These are phyloP conservation scores for Geosmithia putterillii DNA, from an alignment of 2,329 filamentous ascomycete genomes.

Conservation along the genomic window DNA sequence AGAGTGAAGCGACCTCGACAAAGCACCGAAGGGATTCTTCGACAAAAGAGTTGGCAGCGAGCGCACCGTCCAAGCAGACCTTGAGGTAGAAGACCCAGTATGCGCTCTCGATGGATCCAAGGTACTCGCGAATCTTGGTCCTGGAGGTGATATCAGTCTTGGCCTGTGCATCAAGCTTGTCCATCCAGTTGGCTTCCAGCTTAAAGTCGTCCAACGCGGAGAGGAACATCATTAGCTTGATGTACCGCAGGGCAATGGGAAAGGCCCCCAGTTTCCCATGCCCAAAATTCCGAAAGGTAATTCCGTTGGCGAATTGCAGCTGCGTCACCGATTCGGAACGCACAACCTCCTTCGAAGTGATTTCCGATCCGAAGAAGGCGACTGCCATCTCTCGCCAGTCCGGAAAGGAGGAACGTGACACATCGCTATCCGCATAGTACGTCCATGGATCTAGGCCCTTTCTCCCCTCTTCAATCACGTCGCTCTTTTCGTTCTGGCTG, in stretches of 20 bases:
- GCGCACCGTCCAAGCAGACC: constrained; percentile 45
- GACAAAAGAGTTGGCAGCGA: constrained; percentile 26
- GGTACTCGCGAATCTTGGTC: constrained; percentile 41
- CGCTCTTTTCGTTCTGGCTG: constrained; percentile 55
- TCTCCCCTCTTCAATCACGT: constrained; percentile 79
- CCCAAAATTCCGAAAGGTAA: constrained; percentile 31
- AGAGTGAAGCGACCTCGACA: constrained; percentile 37
- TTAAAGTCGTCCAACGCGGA: constrained; percentile 35
- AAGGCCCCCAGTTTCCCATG: constrained; percentile 43
- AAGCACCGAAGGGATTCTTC: constrained; percentile 40
- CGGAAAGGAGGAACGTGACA: constrained; percentile 26
- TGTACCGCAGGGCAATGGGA: constrained; percentile 58
- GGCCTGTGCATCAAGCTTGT: constrained; percentile 61
- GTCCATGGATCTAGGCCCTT: constrained; percentile 69
- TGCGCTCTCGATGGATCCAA: constrained; percentile 30
- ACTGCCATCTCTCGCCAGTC: constrained; percentile 38
- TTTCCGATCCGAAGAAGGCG: constrained; percentile 31
- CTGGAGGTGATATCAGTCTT: constrained; percentile 57
- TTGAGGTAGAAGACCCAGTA: constrained; percentile 29
- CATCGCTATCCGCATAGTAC: constrained; percentile 30
- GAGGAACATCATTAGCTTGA: constrained; percentile 40
- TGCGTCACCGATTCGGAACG: constrained; percentile 17
- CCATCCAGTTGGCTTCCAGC: constrained; percentile 74
- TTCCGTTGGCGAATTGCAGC: constrained; percentile 1
- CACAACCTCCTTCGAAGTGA: constrained; percentile 17